phyloP scores from a whole-genome alignment of 495 filamentous ascomycete species.

The Pseudomonodictys pantanalensis region DNA sequence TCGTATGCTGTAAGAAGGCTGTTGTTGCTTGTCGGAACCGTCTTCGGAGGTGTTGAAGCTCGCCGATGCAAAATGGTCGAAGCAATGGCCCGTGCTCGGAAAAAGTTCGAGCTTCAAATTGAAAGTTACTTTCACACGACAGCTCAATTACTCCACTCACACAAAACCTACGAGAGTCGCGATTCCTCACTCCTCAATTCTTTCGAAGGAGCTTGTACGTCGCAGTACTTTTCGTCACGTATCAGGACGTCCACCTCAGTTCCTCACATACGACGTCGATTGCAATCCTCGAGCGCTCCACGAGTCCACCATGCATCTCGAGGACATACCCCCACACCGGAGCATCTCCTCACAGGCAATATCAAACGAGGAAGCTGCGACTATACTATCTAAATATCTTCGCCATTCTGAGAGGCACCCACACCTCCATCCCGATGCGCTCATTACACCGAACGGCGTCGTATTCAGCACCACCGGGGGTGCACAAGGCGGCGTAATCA shows the following conservation, averaged over 20 bases:
- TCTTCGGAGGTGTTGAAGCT: background rate
- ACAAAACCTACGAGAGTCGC: background rate
- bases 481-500: slow-evolving; percentile 51
- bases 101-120: slow-evolving; percentile 21
- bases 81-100: slow-evolving; percentile 24
- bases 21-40: background rate
- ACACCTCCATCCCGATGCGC: slow-evolving; percentile 65
- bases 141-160: background rate
- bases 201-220: no score
- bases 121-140: background rate
- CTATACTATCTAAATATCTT: slow-evolving; percentile 59
- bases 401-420: slow-evolving; percentile 51
- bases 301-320: slow-evolving; percentile 13
- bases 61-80: background rate
- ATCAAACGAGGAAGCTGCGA: slow-evolving; percentile 52
- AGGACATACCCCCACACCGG: slow-evolving; percentile 50
- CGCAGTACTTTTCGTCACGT: no score
- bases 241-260: no score
- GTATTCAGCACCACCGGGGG: slow-evolving; percentile 50
- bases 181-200: no score
- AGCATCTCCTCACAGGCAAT: slow-evolving; percentile 48
- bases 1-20: background rate
- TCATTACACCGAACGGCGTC: slow-evolving; percentile 60
- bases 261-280: no score
- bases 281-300: no score